These are phyloP conservation scores for Zopfia rhizophila DNA, from an alignment of 2,329 filamentous ascomycete species.

Conservation along the genomic window DNA sequence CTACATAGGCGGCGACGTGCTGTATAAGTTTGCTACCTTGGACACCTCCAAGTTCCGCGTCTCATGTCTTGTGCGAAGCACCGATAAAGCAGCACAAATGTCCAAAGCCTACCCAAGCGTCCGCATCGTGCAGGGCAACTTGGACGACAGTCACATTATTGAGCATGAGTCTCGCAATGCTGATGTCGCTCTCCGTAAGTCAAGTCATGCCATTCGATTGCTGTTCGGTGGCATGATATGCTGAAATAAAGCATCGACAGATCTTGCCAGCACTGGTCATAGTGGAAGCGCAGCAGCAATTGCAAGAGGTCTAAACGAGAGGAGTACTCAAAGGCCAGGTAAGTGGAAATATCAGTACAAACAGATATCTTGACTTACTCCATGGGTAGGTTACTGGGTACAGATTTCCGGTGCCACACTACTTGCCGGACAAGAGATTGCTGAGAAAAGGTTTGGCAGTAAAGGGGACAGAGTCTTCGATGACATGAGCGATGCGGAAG, in stretches of 20 bases:
- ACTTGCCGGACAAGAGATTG: slow-evolving; percentile 18
- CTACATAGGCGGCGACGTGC: slow-evolving; percentile 21
- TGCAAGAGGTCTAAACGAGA: slow-evolving; percentile 7
- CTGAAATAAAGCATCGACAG: no score
- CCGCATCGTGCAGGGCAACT: slow-evolving; percentile 15
- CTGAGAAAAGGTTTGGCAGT: slow-evolving; percentile 12
- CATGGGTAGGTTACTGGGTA: slow-evolving; percentile 14
- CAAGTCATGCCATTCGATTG: no score
- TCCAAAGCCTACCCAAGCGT: slow-evolving; percentile 13
- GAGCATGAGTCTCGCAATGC: slow-evolving; percentile 13
- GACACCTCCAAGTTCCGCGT: slow-evolving; percentile 9
- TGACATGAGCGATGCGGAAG: slow-evolving; percentile 17
- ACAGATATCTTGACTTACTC: no score
- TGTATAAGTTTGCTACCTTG: slow-evolving; percentile 14
- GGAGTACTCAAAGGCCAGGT: slow-evolving; percentile 1
- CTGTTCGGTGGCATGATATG: no score
- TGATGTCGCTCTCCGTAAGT: slow-evolving; percentile 14
- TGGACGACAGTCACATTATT: slow-evolving; percentile 17
- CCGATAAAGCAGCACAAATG: slow-evolving; percentile 17
- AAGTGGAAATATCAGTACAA: no score
- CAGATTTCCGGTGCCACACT: slow-evolving; percentile 25
- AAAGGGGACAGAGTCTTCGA: slow-evolving; percentile 16
- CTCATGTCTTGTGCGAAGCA: slow-evolving; percentile 18
- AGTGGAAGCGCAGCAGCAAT: slow-evolving; percentile 9
- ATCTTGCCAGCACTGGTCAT: slow-evolving; percentile 13